Evolutionary conservation across 1,284 basidiomycete genomes (phyloP).

Genomic region (Neolentinus lepideus): DNA sequence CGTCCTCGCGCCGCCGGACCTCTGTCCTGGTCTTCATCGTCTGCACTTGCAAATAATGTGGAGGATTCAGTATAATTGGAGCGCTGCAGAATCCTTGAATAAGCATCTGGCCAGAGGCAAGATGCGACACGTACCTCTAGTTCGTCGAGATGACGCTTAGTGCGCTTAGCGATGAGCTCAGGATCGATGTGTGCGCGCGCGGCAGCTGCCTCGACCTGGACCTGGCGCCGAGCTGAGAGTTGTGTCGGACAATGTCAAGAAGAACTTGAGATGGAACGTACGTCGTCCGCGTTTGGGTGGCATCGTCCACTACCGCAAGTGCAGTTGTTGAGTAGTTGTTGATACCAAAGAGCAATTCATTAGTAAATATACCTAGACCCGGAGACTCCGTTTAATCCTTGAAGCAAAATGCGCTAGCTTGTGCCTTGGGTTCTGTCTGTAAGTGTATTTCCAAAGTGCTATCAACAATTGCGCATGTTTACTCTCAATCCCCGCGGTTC

Average conservation of each 20-base stretch:
- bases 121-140: conserved; percentile 50
- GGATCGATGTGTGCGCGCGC: conserved; percentile 29
- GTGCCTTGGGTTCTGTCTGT: too few relatives aligned
- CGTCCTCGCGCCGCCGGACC: conserved; percentile 45
- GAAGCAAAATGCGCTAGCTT: too few relatives aligned
- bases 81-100: conserved; percentile 34
- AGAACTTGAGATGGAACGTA: not conserved
- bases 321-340: too few relatives aligned
- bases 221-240: conserved; percentile 33
- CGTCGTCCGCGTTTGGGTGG: not conserved
- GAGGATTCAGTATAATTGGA: conserved; percentile 72
- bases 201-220: conserved; percentile 19
- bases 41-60: conserved; percentile 27
- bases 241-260: conserved; percentile 27
- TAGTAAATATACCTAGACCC: too few relatives aligned
- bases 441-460: too few relatives aligned
- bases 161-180: conserved; percentile 67
- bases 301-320: not conserved
- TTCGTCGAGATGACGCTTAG: conserved; percentile 70
- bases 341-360: too few relatives aligned
- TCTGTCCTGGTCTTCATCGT: conserved; percentile 27
- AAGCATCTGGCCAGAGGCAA: conserved; percentile 4
- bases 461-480: not conserved
- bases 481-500: too few relatives aligned
- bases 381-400: too few relatives aligned